Evolutionary conservation across 1,139 yeast genomes (phyloP), one percentile per base, ranked within the genome.

Genomic region (Magnusiomyces starmeri): DNA sequence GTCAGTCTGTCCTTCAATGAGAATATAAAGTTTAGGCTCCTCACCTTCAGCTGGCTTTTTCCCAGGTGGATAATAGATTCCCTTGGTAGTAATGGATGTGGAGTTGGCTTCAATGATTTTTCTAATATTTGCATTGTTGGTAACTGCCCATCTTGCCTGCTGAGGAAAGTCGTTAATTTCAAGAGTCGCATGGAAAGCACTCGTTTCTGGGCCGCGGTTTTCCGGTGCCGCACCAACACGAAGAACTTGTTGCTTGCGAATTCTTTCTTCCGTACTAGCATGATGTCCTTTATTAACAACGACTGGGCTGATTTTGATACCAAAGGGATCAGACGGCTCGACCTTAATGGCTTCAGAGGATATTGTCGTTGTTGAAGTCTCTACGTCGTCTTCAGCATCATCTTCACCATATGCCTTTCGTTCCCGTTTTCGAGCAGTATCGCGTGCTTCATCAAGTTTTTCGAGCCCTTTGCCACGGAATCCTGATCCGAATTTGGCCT

Each of bases 381-480:
- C 58, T 3, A 54, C 62, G 4, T 52, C 61, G 9, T 54, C 63
- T 3, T 58, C 65, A 2, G 2, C 57, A 7, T 59, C 60, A 14
- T 60, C 62, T 20, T 62, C 71, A 8, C 65, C 68, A 52, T 65
- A 69, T 1, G 70, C 69, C 49, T 65, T 71, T 57, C 78, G 71
- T 62, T 84, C 84, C 48, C 74, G 62, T 52, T 72, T 75, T 55
- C 81, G 73, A 35, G 75, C 76, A 41, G 73, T 75, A 32, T 82
- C 83, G 50, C 97, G 73, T 10, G 78, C 74, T 50, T 79, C 80
- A 56, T 87, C 95, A 47, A 92, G 71, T 57, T 84, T 84, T 47
- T 85, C 95, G 53, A 92, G 74, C 1, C 98, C 98, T 62, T 85
- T 84, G 22, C 98, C 98, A 2, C 96, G 95, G 71, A 89, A 92